Evolutionary conservation across 768 basidiomycete species (phyloP).

Genomic region (Leccinum ochraceum): DNA sequence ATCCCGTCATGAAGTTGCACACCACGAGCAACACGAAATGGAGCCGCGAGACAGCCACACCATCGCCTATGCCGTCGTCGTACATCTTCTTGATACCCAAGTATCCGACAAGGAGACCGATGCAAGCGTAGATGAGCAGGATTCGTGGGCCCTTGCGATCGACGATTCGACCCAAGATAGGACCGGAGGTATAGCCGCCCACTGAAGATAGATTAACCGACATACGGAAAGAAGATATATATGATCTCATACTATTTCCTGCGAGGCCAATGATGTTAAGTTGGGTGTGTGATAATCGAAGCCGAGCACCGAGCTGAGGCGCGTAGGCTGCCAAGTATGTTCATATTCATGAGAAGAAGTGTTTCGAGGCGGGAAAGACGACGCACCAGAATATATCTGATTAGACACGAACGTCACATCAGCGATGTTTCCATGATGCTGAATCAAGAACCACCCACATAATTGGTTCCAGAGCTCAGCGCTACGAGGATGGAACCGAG

Average conservation of each 20-base stretch:
- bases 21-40: conserved; percentile 53
- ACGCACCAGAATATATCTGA: conserved; percentile 34
- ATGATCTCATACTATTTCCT: conserved; percentile 58
- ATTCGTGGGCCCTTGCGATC: conserved; percentile 73
- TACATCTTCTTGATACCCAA: conserved; percentile 69
- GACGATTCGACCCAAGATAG: conserved; percentile 77
- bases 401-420: conserved; percentile 17
- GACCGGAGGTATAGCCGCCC: conserved; percentile 76
- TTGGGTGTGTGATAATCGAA: conserved; percentile 76
- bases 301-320: conserved; percentile 79
- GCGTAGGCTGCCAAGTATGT: conserved; percentile 63
- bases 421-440: background rate
- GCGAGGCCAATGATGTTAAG: conserved; percentile 81
- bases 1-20: conserved; percentile 73
- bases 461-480: conserved; percentile 70
- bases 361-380: background rate
- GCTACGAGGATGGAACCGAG: conserved; percentile 59
- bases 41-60: conserved; percentile 39
- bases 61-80: conserved; percentile 49
- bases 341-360: background rate
- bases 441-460: conserved; percentile 48
- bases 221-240: background rate
- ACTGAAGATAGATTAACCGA: conserved; percentile 39
- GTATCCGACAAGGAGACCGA: conserved; percentile 71
- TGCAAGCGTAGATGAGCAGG: conserved; percentile 57